Evolutionary conservation across 2,329 filamentous ascomycete genomes (phyloP), one percentile per base, ranked within the genome.

Genomic region (Hawksworthiomyces lignivorus): DNA sequence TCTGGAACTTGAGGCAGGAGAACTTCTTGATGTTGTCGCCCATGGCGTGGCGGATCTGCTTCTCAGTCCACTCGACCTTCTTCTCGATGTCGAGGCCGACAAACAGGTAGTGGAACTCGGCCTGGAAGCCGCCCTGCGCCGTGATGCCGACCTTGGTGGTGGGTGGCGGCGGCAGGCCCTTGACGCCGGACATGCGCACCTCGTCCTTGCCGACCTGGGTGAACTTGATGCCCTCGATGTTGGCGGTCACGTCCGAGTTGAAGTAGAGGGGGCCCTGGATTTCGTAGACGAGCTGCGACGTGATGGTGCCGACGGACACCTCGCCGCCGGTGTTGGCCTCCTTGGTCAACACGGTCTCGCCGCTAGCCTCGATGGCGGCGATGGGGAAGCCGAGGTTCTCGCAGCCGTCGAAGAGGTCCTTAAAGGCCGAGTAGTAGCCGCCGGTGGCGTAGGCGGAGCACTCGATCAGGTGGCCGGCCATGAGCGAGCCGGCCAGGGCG

Each of bases 331-430:
- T 36, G 4, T 50, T 54, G 20, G 47, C 36, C 41, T 57, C 52
- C 44, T 58, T 59, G 24, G 48, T 51, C 21, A 59, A 52, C 26
- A 51, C 47, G 33, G 38, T 41, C 34, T 49, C 47, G 0, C 71
- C 70, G 48, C 68, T 65, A 1, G 48, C 54, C 14, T 60, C 62
- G 7, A 77, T 61, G 38, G 75, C 69, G 0, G 66, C 69, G 45
- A 75, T 70, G 1, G 67, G 67, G 43, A 71, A 72, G 0, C 61
- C 61, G 1, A 69, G 58, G 32, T 67, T 64, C 27, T 67, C 53
- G 21, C 70, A 56, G 1, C 56, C 52, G 4, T 70, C 63, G 1
- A 59, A 46, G 39, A 66, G 63, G 19, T 67, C 59, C 45, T 65
- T 62, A 46, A 67, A 68, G 1, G 65, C 69, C 1, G 65, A 57